phyloP scores from a whole-genome alignment of 1,284 basidiomycete species.

The Stereum hirsutum region DNA sequence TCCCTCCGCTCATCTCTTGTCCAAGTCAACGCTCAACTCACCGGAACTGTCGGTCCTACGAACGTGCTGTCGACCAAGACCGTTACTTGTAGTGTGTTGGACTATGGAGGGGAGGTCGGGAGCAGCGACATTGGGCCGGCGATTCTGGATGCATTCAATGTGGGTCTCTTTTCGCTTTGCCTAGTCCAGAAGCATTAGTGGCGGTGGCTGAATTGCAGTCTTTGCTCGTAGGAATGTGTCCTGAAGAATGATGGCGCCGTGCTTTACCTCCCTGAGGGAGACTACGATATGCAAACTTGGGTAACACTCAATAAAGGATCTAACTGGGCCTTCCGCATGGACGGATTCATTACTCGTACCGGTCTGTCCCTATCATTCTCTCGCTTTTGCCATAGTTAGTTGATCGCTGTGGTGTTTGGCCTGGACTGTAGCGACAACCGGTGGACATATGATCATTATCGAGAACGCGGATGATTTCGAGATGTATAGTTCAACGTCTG shows the following conservation, averaged over 20 bases:
- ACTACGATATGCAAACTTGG: conserved; percentile 24
- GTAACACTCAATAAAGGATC: conserved; percentile 19
- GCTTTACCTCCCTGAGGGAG: conserved; percentile 21
- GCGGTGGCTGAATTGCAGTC: no score
- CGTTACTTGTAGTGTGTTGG: no score
- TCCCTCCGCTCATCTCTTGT: no score
- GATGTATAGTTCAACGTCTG: conserved; percentile 25
- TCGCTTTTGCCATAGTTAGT: neutral
- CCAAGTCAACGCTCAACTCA: no score
- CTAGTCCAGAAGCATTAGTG: no score
- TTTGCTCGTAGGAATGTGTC: conserved; percentile 19
- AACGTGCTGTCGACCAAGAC: no score
- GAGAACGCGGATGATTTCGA: conserved; percentile 27
- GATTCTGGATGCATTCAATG: no score
- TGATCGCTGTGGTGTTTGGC: no score
- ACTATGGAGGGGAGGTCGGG: no score
- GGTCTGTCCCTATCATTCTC: conserved; percentile 10
- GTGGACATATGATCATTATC: conserved; percentile 23
- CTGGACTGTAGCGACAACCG: conserved; percentile 6
- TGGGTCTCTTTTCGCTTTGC: no score
- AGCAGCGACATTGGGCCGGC: no score
- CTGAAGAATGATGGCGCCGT: conserved; percentile 19
- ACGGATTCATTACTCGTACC: conserved; percentile 22
- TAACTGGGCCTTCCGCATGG: conserved; percentile 24
- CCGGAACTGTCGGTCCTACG: no score